phyloP scores from a whole-genome alignment of 116 monocot species.

The Trichopus zeylanicus region DNA sequence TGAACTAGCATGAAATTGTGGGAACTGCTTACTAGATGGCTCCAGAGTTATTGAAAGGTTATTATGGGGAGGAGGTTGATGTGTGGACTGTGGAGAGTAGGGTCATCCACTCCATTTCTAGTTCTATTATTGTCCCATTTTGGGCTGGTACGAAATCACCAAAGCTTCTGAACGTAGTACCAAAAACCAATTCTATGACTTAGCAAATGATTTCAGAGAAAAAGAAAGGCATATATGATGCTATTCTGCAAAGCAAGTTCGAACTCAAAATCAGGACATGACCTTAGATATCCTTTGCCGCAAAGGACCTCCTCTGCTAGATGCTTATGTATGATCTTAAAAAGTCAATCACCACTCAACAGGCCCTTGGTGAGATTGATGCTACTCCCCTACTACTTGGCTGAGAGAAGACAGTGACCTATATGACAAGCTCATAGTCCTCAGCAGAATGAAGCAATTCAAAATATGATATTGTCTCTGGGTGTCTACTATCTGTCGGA shows the following conservation, averaged over 20 bases:
- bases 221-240: conserved; percentile 81
- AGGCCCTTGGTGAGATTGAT: conserved; percentile 50
- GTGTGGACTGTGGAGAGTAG: conserved; percentile 88
- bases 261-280: conserved; percentile 52
- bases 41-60: conserved; percentile 50
- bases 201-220: conserved; percentile 33
- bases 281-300: conserved; percentile 52
- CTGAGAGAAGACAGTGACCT: conserved; percentile 41
- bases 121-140: conserved; percentile 70
- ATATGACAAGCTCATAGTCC: conserved; percentile 49
- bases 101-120: conserved; percentile 73
- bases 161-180: not conserved
- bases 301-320: conserved; percentile 67
- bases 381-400: conserved; percentile 12
- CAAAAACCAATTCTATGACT: too few species aligned
- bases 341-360: conserved; percentile 55
- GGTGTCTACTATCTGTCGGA: too few species aligned
- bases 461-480: too few species aligned
- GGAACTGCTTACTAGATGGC: conserved; percentile 86
- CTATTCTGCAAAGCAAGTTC: conserved; percentile 35
- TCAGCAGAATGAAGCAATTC: conserved; percentile 62
- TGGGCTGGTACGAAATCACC: conserved; percentile 67
- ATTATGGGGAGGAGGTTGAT: conserved; percentile 80
- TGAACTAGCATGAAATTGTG: too few species aligned
- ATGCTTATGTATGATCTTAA: conserved; percentile 61